These are phyloP conservation scores for Nemania sp. DNA, from an alignment of 2,329 filamentous ascomycete species.

Conservation along the genomic window DNA sequence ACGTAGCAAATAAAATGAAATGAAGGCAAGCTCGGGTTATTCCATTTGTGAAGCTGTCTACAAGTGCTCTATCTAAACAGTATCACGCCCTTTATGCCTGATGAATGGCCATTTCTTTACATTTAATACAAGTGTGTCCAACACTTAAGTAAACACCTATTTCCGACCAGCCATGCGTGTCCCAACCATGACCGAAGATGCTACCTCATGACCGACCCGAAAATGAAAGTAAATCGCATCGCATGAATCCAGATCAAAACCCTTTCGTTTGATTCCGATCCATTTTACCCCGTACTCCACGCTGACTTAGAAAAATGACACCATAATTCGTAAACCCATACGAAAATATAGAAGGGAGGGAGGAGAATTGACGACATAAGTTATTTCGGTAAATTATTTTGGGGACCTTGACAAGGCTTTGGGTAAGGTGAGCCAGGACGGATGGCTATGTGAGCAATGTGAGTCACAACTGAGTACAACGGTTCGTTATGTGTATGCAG, in stretches of 20 bases:
- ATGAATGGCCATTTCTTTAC: neutral
- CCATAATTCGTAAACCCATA: constrained; percentile 17
- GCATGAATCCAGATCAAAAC: constrained; percentile 6
- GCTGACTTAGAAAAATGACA: constrained; percentile 23
- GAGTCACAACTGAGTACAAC: neutral
- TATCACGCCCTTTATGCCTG: neutral
- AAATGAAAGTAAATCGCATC: constrained; percentile 9
- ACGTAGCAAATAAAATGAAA: neutral
- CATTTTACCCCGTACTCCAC: constrained; percentile 32
- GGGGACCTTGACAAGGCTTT: neutral
- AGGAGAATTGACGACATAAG: neutral
- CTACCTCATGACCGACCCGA: neutral
- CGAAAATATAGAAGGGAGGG: constrained; percentile 10
- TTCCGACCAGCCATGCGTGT: constrained; percentile 12
- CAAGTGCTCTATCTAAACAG: constrained; percentile 1
- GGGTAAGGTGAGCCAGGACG: neutral
- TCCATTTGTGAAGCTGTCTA: neutral
- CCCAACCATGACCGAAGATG: constrained; percentile 6
- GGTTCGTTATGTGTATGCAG: neutral
- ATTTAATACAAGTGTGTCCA: constrained; percentile 14
- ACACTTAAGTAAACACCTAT: neutral
- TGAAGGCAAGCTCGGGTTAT: neutral
- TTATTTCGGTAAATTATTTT: neutral
- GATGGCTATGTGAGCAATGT: neutral
- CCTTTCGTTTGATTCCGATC: neutral